Evolutionary conservation across 2,329 filamentous ascomycete genomes (phyloP).

Genomic region (Diaporthe citriasiana): DNA sequence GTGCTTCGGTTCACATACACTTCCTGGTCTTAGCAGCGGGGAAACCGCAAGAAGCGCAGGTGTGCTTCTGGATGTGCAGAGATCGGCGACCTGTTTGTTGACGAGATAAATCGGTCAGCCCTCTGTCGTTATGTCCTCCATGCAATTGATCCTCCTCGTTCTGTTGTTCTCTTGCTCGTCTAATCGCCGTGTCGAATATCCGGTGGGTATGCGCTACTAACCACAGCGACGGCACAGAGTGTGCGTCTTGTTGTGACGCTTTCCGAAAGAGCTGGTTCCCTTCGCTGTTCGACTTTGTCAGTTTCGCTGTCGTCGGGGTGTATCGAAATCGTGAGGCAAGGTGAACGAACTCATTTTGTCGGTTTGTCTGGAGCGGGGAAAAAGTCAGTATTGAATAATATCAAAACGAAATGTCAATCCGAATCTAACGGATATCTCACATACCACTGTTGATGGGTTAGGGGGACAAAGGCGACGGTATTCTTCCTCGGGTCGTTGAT

Average conservation of each 20-base stretch:
- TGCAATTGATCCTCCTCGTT: neutral
- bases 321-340: constrained; percentile 38
- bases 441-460: constrained; percentile 41
- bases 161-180: constrained; percentile 25
- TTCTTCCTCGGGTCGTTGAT: constrained; percentile 42
- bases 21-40: constrained; percentile 97
- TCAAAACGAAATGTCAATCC: neutral
- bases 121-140: constrained; percentile 37
- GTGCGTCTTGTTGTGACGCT: constrained; percentile 73
- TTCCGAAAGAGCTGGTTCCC: constrained; percentile 43
- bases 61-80: constrained; percentile 99
- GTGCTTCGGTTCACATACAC: constrained; percentile 78
- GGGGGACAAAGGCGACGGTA: constrained; percentile 38
- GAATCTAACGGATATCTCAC: constrained; percentile 6
- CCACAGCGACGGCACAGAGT: constrained; percentile 98
- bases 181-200: constrained; percentile 28
- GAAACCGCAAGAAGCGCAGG: constrained; percentile 95
- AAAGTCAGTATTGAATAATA: constrained; percentile 42
- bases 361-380: constrained; percentile 53
- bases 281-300: constrained; percentile 42
- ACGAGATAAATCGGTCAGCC: constrained; percentile 46
- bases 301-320: constrained; percentile 40
- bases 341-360: constrained; percentile 71
- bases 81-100: constrained; percentile 83
- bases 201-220: constrained; percentile 67